Evolutionary conservation across 768 basidiomycete genomes (phyloP).

Genomic region (Psilocybe azurescens): DNA sequence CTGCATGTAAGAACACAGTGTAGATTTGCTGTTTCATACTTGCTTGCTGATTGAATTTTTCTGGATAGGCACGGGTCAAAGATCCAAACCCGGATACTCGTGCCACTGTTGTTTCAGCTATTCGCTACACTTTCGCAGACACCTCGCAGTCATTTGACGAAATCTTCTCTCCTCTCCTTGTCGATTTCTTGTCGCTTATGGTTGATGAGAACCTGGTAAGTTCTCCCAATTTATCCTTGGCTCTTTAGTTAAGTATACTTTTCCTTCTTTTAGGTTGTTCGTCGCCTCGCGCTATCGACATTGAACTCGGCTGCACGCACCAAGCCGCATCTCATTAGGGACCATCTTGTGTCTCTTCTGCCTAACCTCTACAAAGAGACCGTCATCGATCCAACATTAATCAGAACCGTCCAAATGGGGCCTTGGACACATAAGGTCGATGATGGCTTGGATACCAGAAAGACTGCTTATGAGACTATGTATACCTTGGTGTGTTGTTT

Average conservation of each 20-base stretch:
- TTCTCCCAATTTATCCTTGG: conserved; percentile 10
- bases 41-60: conserved; percentile 2
- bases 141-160: conserved; percentile 87
- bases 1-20: conserved; percentile 66
- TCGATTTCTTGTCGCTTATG: conserved; percentile 92
- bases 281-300: conserved; percentile 86
- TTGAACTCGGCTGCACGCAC: conserved; percentile 95
- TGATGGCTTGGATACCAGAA: conserved; percentile 94
- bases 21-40: no score
- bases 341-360: conserved; percentile 77
- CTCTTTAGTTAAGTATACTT: neutral
- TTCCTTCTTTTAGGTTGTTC: conserved; percentile 70
- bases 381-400: conserved; percentile 73
- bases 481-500: conserved; percentile 78
- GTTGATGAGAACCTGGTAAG: conserved; percentile 85
- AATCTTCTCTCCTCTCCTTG: conserved; percentile 83
- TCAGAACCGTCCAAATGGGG: conserved; percentile 95
- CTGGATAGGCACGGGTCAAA: conserved; percentile 62
- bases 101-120: conserved; percentile 90
- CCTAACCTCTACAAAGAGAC: conserved; percentile 91
- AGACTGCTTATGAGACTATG: conserved; percentile 97
- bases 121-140: conserved; percentile 94
- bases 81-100: conserved; percentile 75
- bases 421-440: conserved; percentile 98
- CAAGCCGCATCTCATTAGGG: conserved; percentile 90